Evolutionary conservation across 495 filamentous ascomycete genomes (phyloP).

Genomic region (Pyrenula massariospora): DNA sequence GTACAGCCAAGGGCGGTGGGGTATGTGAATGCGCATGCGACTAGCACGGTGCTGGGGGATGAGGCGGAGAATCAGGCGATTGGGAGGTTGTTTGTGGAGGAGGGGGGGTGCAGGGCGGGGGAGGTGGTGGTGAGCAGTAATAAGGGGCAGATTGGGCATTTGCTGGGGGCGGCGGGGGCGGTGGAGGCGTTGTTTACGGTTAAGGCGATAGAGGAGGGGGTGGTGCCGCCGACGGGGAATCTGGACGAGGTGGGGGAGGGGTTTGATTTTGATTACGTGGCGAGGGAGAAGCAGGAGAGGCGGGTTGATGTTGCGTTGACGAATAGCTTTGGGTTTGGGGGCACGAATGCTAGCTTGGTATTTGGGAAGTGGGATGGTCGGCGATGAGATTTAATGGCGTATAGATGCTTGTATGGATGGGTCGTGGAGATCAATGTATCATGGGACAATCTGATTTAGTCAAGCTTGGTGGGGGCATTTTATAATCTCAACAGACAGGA

Average conservation of each 20-base stretch:
- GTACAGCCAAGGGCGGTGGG: constrained; percentile 60
- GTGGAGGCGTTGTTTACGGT: constrained; percentile 80
- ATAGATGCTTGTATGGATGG: too few species aligned
- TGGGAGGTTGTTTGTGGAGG: constrained; percentile 60
- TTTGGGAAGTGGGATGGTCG: constrained; percentile 42
- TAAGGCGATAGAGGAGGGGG: constrained; percentile 60
- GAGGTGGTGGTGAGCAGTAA: constrained; percentile 82
- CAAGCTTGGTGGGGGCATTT: too few species aligned
- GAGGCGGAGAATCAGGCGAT: constrained; percentile 81
- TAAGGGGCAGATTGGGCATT: constrained; percentile 86
- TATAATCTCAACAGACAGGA: too few species aligned
- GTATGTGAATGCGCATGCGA: constrained; percentile 95
- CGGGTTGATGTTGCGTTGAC: constrained; percentile 64
- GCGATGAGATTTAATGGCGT: too few species aligned
- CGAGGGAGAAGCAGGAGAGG: constrained; percentile 47
- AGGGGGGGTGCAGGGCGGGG: constrained; percentile 51
- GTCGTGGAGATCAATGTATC: too few species aligned
- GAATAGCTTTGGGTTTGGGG: constrained; percentile 97
- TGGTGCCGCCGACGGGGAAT: constrained; percentile 81
- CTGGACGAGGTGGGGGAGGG: constrained; percentile 54
- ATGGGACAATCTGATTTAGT: too few species aligned
- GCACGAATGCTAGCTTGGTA: constrained; percentile 85
- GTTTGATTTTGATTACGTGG: constrained; percentile 79
- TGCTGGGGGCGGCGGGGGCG: constrained; percentile 82
- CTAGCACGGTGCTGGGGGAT: constrained; percentile 76